phyloP scores from a whole-genome alignment of 2,329 filamentous ascomycete genomes.

The Blumeria graminis region DNA sequence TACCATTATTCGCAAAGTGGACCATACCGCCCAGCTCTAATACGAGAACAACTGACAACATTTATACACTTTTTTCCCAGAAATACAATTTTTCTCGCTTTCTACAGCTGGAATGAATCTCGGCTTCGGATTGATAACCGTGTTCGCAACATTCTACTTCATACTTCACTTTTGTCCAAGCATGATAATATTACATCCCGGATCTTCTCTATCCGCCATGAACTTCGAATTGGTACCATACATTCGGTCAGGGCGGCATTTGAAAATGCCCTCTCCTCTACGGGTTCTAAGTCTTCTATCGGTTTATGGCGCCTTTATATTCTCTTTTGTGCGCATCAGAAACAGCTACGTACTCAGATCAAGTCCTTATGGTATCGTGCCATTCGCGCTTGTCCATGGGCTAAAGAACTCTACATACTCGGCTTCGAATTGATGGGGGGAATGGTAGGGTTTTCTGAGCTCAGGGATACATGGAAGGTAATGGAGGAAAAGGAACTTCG shows the following conservation, averaged over 20 bases:
- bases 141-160: constrained; percentile 38
- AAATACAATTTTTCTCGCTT: constrained; percentile 51
- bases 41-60: constrained; percentile 35
- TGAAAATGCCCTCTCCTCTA: constrained; percentile 23
- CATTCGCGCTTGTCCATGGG: constrained; percentile 34
- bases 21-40: constrained; percentile 40
- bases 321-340: constrained; percentile 21
- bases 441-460: constrained; percentile 18
- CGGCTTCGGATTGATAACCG: constrained; percentile 53
- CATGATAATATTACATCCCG: constrained; percentile 22
- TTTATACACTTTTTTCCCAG: constrained; percentile 42
- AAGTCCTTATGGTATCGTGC: constrained; percentile 30
- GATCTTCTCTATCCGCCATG: constrained; percentile 29
- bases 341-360: constrained; percentile 16
- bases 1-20: constrained; percentile 34
- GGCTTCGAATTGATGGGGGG: constrained; percentile 23
- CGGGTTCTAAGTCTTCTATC: constrained; percentile 17
- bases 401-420: constrained; percentile 31
- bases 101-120: constrained; percentile 52
- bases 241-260: constrained; percentile 30
- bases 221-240: constrained; percentile 24
- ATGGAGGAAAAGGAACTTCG: constrained; percentile 37
- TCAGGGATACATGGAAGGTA: constrained; percentile 27
- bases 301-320: constrained; percentile 28
- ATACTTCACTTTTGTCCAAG: constrained; percentile 15